Conservation (phyloP, 495 filamentous ascomycete genomes). For the Aspergillus steynii region DNA sequence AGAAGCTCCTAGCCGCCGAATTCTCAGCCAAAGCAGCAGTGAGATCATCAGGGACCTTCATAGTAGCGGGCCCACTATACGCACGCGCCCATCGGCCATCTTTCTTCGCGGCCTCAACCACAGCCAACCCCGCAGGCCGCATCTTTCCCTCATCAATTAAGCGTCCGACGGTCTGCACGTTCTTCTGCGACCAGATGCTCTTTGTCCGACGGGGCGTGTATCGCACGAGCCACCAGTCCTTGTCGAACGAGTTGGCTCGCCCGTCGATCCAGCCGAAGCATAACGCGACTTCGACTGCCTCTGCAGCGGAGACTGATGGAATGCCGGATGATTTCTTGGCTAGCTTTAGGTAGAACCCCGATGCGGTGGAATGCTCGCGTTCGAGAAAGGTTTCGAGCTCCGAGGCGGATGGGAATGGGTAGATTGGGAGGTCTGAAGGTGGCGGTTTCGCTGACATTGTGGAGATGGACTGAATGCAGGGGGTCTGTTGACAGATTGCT, state of each 20-base stretch:
- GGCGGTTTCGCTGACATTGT: slow-evolving; percentile 17
- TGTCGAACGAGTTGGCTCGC: slow-evolving; percentile 43
- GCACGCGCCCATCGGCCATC: slow-evolving; percentile 58
- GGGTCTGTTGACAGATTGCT: neutral
- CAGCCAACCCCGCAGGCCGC: slow-evolving; percentile 43
- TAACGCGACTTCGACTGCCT: slow-evolving; percentile 55
- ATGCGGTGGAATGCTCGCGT: slow-evolving; percentile 25
- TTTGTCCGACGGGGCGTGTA: slow-evolving; percentile 56
- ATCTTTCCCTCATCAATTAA: slow-evolving; percentile 47
- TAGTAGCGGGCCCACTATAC: slow-evolving; percentile 47
- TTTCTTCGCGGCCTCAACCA: slow-evolving; percentile 52
- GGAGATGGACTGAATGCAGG: neutral
- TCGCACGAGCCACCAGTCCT: slow-evolving; percentile 44
- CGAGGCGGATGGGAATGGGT: slow-evolving; percentile 34
- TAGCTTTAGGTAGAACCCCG: slow-evolving; percentile 55
- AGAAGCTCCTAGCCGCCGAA: slow-evolving; percentile 34
- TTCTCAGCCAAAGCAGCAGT: slow-evolving; percentile 31
- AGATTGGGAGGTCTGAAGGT: slow-evolving; percentile 34
- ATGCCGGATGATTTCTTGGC: slow-evolving; percentile 49
- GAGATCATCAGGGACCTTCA: slow-evolving; percentile 47
- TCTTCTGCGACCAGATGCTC: slow-evolving; percentile 55
- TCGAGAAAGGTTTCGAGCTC: slow-evolving; percentile 50
- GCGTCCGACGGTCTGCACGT: slow-evolving; percentile 44
- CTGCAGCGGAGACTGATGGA: slow-evolving; percentile 48
- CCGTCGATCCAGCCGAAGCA: slow-evolving; percentile 65